Evolutionary conservation across 2,329 filamentous ascomycete genomes (phyloP), one percentile per base, ranked within the genome.

Genomic region (Penicillium psychrosexuale): DNA sequence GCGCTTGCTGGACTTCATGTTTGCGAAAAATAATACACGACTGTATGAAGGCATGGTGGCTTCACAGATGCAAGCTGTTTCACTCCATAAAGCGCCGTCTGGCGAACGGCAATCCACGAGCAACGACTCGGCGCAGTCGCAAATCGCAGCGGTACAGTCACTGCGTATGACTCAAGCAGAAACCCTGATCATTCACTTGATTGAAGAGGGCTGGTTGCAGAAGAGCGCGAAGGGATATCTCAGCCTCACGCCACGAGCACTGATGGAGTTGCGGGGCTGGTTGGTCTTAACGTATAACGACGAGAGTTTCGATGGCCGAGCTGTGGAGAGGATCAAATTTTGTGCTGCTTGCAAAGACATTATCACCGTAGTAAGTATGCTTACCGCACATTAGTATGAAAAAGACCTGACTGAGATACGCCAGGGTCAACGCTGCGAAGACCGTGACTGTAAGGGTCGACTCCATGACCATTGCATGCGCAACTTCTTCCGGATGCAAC

Each of bases 261-360:
- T 99, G 62, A 84, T 97, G 79, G 94, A 99, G 77, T 76, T 99
- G 54, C 82, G 88, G 55, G 80, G 83, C 1, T 97, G 92, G 86
- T 80, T 99, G 46, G 76, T 90, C n/a, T 89, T 90, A 50, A 90
- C 88, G 28, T 99, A 96, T 73, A 97, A 99, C 68, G 89, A 95
- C 52, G 75, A 81, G 0, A 82, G 84, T 9, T 78, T 80, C 1
- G 84, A 84, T 24, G 75, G 74, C 1, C 72, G 68, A 9, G 58
- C 63, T 51, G 85, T 82, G 79, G 82, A 90, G 68, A 84, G 85
- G 59, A 89, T 99, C 70, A 96, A 94, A 75, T 84, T 86, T 59
- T 99, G 94, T 70, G 84, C 88, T 67, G 91, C 90, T 0, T 99
- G 94, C 73, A 89, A 85, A 71, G 91, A 96, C 61, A 88, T 97